These are phyloP conservation scores for Cucurbita ficifolia DNA, from an alignment of 306 rosid species.

Conservation along the genomic window DNA sequence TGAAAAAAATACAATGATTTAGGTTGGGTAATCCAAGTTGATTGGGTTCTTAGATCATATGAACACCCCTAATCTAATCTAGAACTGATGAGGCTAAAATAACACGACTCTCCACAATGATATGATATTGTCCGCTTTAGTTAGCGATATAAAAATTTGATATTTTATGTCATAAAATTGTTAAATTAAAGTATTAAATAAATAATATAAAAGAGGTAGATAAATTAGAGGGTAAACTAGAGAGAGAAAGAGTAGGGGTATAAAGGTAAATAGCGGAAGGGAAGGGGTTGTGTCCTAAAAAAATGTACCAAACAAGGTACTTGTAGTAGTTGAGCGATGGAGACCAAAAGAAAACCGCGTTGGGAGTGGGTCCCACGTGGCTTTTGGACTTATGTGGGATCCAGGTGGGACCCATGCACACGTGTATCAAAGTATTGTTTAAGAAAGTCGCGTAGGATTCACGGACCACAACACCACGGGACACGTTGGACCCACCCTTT, in stretches of 20 bases:
- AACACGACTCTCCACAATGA: no score
- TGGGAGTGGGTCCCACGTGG: neutral
- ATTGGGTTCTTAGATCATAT: no score
- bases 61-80: no score
- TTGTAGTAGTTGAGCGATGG: neutral
- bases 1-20: no score
- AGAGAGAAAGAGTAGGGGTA: neutral
- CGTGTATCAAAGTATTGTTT: neutral
- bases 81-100: no score
- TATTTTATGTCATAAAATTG: no score
- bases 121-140: no score
- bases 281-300: neutral
- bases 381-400: neutral
- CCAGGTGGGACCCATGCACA: neutral
- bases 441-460: neutral
- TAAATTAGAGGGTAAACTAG: no score
- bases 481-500: neutral
- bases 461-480: neutral
- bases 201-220: no score
- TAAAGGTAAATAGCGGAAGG: neutral
- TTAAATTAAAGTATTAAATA: no score
- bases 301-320: neutral
- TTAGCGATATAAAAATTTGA: no score
- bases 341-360: neutral
- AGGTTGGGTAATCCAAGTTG: no score